Conservation (phyloP, 441 rosid genomes). For the Cnidoscolus chayamansa region DNA sequence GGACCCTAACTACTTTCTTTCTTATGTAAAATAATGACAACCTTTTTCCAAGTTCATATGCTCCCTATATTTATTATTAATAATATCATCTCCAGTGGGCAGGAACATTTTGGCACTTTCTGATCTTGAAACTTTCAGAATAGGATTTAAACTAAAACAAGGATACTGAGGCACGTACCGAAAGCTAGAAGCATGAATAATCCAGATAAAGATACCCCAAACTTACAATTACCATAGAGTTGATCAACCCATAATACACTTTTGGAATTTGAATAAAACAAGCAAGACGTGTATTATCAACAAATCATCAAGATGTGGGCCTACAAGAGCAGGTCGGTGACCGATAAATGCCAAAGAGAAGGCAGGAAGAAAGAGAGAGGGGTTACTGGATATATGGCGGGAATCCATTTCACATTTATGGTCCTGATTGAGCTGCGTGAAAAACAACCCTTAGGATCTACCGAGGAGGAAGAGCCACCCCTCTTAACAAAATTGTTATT, state of each 20-base stretch:
- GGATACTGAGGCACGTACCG: not conserved
- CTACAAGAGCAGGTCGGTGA: conserved; percentile 28
- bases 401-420: conserved; percentile 32
- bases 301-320: conserved; percentile 21
- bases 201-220: not conserved
- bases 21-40: too few relatives aligned
- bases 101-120: not conserved
- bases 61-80: not conserved
- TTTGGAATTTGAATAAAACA: conserved; percentile 24
- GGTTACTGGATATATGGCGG: conserved; percentile 29
- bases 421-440: conserved; percentile 31
- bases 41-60: too few relatives aligned
- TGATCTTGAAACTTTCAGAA: not conserved
- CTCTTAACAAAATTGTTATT: conserved; percentile 30
- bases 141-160: not conserved
- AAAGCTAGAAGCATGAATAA: not conserved
- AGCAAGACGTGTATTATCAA: conserved; percentile 8
- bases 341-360: conserved; percentile 6
- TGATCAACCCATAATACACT: not conserved
- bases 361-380: conserved; percentile 2
- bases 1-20: conserved; percentile 24
- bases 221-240: not conserved
- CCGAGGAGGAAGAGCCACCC: conserved; percentile 21
- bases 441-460: conserved; percentile 25
- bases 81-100: not conserved